phyloP scores from a whole-genome alignment of 371 early-diverging fungal genomes.

The Parasitella parasitica region DNA sequence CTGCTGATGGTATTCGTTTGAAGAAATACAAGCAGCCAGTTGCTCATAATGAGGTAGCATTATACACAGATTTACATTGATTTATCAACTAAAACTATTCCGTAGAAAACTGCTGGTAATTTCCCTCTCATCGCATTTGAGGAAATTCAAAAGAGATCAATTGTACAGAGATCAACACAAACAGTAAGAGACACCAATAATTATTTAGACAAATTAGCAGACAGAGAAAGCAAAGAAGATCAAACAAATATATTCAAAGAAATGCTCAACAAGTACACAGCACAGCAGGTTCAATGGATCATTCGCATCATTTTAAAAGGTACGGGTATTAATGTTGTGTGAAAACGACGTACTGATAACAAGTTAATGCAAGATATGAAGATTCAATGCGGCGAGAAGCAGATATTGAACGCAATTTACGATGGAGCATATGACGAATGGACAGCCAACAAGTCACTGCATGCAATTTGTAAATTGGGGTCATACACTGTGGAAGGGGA shows the following conservation, averaged over 20 bases:
- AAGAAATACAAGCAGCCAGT: conserved; percentile 52
- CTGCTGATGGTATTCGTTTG: conserved; percentile 56
- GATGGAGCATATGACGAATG: conserved; percentile 34
- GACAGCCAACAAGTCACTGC: conserved; percentile 45
- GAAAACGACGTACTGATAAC: background rate
- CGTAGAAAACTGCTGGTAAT: conserved; percentile 36
- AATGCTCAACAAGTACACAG: conserved; percentile 57
- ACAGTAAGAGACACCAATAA: conserved; percentile 50
- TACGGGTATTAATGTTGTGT: conserved; percentile 11
- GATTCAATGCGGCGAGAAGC: conserved; percentile 69
- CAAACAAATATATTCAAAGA: conserved; percentile 45
- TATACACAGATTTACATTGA: background rate
- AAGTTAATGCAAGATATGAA: conserved; percentile 53
- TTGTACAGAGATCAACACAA: conserved; percentile 33
- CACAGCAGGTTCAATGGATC: conserved; percentile 75
- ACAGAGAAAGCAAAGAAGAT: conserved; percentile 26
- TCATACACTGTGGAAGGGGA: background rate
- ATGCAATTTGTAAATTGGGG: conserved; percentile 2
- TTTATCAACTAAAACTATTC: background rate
- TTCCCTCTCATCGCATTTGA: conserved; percentile 50
- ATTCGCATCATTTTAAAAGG: conserved; percentile 73
- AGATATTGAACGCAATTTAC: conserved; percentile 42
- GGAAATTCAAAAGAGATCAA: conserved; percentile 32
- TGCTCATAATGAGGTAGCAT: background rate
- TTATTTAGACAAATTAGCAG: conserved; percentile 42